These are phyloP conservation scores for Cicer judaicum DNA, from an alignment of 306 rosid species.

Conservation along the genomic window DNA sequence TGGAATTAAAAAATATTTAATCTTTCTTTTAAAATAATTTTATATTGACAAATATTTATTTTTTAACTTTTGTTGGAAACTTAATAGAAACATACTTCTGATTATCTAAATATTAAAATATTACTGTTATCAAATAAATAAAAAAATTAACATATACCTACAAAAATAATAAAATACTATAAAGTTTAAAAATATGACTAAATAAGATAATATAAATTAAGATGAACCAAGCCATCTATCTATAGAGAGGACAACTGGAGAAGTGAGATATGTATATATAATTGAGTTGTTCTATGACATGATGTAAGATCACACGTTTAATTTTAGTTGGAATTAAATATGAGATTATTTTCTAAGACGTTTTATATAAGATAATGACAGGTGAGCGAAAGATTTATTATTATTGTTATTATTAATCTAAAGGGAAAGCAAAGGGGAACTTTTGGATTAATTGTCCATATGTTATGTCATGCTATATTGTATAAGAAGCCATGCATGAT, in stretches of 20 bases:
- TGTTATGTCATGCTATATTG: not conserved
- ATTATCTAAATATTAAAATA: not conserved
- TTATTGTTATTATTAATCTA: no score
- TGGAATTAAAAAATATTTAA: no score
- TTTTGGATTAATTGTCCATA: constrained; percentile 2
- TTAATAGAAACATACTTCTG: not conserved
- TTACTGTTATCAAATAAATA: not conserved
- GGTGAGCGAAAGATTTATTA: constrained; percentile 9
- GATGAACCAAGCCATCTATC: not conserved
- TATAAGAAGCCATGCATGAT: constrained; percentile 25
- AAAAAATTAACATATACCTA: not conserved
- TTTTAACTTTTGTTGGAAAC: not conserved
- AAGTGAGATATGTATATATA: constrained; percentile 5
- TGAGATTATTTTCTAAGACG: constrained; percentile 5
- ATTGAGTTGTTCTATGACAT: not conserved
- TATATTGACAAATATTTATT: no score
- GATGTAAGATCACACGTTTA: constrained; percentile 10
- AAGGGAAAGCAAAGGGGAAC: not conserved
- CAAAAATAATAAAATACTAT: not conserved
- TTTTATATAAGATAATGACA: constrained; percentile 28
- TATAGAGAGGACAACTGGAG: not conserved
- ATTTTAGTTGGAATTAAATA: not conserved
- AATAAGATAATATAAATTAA: not conserved
- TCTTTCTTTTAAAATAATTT: no score
- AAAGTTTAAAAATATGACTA: not conserved